Evolutionary conservation across 2,329 filamentous ascomycete species (phyloP), one percentile per base, ranked within the genome.

Genomic region (Clonostachys sp.): DNA sequence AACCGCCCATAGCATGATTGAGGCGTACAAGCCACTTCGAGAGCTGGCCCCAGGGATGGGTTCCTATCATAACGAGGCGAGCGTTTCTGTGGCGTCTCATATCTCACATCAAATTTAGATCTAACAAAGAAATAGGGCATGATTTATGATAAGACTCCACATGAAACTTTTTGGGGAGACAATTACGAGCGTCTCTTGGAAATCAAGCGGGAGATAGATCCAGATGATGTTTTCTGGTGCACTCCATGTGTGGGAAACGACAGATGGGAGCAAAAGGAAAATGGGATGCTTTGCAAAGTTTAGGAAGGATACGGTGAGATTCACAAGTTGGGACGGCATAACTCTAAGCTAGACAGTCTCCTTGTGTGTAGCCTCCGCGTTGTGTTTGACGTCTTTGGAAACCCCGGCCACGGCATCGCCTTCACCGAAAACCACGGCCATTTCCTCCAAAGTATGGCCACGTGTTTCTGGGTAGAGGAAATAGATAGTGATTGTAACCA

Each of bases 141-240:
- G 3, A 61, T 61, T 0, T 63, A 57, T n/a, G 67, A 70, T 10
- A 59, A 61, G 3, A 51, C 68, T 17, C 71, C 65, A 59, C 65
- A 69, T 35, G 55, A 60, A 8, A 59, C 62, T 0, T 75, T 73
- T 51, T 75, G 70, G 70, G 70, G 68, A 0, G 54, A 55, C 10
- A 75, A 78, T 41, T 78, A 78, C 51, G 54, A 63, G 13, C 62
- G 63, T 3, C 57, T 79, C 4, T 51, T 72, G 0, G 41, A 55
- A 12, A 72, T 78, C 45, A 79, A 80, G 59, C 61, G 62, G 12
- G 41, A 51, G 1, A 56, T 74, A 14, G 75, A 80, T 50, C 75
- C 74, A 0, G 47, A 59, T 0, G 73, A 75, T 45, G 62, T 78
- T 2, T 69, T 80, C 13, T 75, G 73, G 64, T 77, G 74, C 48